Conservation (phyloP, 208 protist genomes). For the Angomonas ambiguus region DNA sequence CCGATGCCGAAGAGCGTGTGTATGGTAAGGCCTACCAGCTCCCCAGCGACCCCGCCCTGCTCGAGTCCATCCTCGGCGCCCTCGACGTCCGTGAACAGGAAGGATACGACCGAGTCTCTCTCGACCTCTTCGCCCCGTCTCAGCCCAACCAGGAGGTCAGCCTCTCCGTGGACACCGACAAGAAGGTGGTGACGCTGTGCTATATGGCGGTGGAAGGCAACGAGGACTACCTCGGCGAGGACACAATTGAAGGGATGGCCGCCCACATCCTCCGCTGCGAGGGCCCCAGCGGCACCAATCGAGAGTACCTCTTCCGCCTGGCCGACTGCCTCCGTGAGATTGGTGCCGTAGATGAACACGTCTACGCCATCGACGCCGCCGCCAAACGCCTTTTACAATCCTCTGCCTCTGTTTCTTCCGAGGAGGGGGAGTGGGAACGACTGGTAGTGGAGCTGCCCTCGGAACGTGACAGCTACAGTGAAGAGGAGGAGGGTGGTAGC, state of each 20-base stretch:
- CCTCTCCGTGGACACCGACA: constrained; percentile 4
- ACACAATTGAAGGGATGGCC: constrained; percentile 53
- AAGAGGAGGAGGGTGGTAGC: background rate
- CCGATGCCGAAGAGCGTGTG: constrained; percentile 34
- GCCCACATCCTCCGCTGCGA: constrained; percentile 46
- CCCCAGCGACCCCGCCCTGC: constrained; percentile 35
- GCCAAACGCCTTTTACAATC: background rate
- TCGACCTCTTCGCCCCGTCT: constrained; percentile 41
- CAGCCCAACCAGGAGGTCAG: constrained; percentile 15
- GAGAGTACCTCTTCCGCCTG: constrained; percentile 71
- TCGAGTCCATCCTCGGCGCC: constrained; percentile 37
- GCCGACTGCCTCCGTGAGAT: constrained; percentile 49
- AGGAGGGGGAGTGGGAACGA: background rate
- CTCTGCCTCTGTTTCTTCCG: background rate
- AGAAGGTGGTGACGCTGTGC: constrained; percentile 44
- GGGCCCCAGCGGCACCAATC: constrained; percentile 61
- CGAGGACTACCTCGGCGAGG: constrained; percentile 56
- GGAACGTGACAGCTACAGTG: background rate
- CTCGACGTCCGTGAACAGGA: constrained; percentile 64
- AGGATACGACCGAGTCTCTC: constrained; percentile 57
- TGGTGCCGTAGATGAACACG: constrained; percentile 44
- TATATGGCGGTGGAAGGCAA: constrained; percentile 75
- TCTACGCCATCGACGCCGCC: constrained; percentile 50
- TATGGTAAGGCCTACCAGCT: constrained; percentile 74
- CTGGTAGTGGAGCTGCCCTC: background rate